Evolutionary conservation across 768 basidiomycete genomes (phyloP).

Genomic region (Leccinum rimulosum): DNA sequence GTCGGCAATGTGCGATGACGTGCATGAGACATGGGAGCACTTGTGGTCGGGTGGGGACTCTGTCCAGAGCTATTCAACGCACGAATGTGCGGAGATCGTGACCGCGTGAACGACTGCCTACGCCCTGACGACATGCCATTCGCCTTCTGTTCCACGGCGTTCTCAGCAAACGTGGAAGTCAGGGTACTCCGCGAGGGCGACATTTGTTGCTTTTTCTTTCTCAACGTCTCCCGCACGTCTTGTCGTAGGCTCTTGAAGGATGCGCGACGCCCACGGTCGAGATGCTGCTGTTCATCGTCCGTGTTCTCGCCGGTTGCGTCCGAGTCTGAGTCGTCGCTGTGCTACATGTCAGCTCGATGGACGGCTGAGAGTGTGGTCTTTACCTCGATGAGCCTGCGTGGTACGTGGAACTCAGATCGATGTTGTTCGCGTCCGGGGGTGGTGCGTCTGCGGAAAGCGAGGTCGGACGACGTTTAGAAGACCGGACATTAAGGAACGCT

Average conservation of each 20-base stretch:
- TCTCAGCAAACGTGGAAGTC: slow-evolving; percentile 27
- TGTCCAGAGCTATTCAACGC: slow-evolving; percentile 33
- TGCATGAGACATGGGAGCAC: slow-evolving; percentile 41
- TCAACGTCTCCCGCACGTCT: slow-evolving; percentile 23
- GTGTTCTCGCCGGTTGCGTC: slow-evolving; percentile 60
- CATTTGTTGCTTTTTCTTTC: slow-evolving; percentile 30
- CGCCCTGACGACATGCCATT: slow-evolving; percentile 33
- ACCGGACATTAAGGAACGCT: slow-evolving; percentile 31
- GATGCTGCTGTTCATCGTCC: slow-evolving; percentile 48
- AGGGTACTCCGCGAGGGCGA: slow-evolving; percentile 22
- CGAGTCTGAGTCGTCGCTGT: slow-evolving; percentile 47
- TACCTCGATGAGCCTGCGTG: slow-evolving; percentile 83
- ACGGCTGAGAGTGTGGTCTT: slow-evolving; percentile 16
- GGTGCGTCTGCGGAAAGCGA: slow-evolving; percentile 20
- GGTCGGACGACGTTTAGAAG: slow-evolving; percentile 25
- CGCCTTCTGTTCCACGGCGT: slow-evolving; percentile 32
- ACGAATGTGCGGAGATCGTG: slow-evolving; percentile 60
- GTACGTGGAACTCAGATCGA: slow-evolving; percentile 85
- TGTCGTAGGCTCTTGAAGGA: slow-evolving; percentile 32
- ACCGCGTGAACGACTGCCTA: slow-evolving; percentile 62
- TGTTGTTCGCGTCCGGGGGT: slow-evolving; percentile 30
- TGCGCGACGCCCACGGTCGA: slow-evolving; percentile 43
- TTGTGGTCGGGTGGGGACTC: slow-evolving; percentile 33
- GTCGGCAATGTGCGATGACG: slow-evolving; percentile 37
- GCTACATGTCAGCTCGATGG: slow-evolving; percentile 19